Evolutionary conservation across 192 early-diverging fungal genomes (phyloP).

Genomic region (Dissophora ornata): DNA sequence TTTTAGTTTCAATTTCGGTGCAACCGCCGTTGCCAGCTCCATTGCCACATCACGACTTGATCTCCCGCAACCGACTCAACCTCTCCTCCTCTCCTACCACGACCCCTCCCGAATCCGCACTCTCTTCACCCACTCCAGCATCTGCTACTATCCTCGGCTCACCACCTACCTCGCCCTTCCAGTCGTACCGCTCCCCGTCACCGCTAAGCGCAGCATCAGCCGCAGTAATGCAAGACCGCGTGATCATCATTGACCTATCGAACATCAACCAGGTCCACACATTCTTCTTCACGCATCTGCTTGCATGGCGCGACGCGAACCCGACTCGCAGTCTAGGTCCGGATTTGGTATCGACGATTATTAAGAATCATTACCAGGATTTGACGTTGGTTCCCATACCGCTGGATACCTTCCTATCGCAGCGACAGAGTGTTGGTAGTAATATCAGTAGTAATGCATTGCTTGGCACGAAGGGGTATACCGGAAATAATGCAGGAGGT

Average conservation of each 20-base stretch:
- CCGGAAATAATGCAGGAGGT: background rate
- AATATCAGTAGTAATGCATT: too few relatives aligned
- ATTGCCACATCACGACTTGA: conserved; percentile 45
- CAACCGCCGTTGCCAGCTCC: conserved; percentile 40
- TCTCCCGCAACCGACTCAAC: conserved; percentile 47
- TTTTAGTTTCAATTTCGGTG: conserved; percentile 30
- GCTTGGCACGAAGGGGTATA: background rate
- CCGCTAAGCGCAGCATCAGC: conserved; percentile 5
- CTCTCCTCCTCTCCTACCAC: conserved; percentile 9
- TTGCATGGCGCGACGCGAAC: conserved; percentile 43
- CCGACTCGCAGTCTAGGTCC: conserved; percentile 47
- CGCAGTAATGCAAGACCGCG: conserved; percentile 3
- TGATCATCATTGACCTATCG: conserved; percentile 32
- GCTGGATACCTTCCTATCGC: conserved; percentile 17
- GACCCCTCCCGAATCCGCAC: conserved; percentile 22
- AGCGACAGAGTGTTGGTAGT: conserved; percentile 18
- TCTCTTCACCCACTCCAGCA: conserved; percentile 29
- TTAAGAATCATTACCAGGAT: conserved; percentile 48
- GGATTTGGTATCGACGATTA: conserved; percentile 42
- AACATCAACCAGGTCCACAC: conserved; percentile 49
- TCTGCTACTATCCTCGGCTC: conserved; percentile 20
- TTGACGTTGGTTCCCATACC: conserved; percentile 32
- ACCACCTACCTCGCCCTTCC: conserved; percentile 26
- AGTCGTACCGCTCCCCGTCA: conserved; percentile 9
- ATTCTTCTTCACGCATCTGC: conserved; percentile 44